A percentile compares a stretch with the other conserved stretches of the same genome.
Evolutionary conservation across 257 asterid species (phyloP).

Genomic region (Euphrasia confusa): DNA sequence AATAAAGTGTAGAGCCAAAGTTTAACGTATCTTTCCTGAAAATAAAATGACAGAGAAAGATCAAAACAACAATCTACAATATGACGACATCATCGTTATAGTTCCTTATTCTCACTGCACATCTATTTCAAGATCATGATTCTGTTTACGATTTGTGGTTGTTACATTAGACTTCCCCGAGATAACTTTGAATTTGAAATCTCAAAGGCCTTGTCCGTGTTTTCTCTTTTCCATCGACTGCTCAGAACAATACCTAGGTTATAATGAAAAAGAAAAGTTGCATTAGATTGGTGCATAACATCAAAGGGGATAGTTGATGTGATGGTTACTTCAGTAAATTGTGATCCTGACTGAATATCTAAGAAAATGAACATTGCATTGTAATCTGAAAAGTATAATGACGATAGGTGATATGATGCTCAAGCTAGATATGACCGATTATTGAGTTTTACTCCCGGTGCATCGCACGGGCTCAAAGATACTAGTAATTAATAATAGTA

Average conservation of each 20-base stretch:
- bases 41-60: too few species aligned
- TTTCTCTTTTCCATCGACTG: slow-evolving; percentile 37
- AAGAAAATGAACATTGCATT: neutral
- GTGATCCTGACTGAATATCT: neutral
- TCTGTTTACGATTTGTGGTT: too few species aligned
- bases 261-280: slow-evolving; percentile 7
- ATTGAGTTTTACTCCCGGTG: too few species aligned
- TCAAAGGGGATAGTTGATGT: neutral
- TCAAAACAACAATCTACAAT: too few species aligned
- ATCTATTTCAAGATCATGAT: too few species aligned
- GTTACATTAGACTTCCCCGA: too few species aligned
- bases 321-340: neutral
- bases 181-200: neutral
- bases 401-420: neutral
- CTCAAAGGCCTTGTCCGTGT: slow-evolving; percentile 24
- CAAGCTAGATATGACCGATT: neutral
- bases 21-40: too few species aligned
- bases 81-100: too few species aligned
- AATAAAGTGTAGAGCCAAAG: too few species aligned
- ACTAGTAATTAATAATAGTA: too few species aligned
- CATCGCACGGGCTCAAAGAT: too few species aligned
- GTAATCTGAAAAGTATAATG: neutral
- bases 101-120: too few species aligned
- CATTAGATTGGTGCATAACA: slow-evolving; percentile 7
- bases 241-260: slow-evolving; percentile 49